phyloP scores from a whole-genome alignment of 768 basidiomycete species.

The Tulasnella sp. region DNA sequence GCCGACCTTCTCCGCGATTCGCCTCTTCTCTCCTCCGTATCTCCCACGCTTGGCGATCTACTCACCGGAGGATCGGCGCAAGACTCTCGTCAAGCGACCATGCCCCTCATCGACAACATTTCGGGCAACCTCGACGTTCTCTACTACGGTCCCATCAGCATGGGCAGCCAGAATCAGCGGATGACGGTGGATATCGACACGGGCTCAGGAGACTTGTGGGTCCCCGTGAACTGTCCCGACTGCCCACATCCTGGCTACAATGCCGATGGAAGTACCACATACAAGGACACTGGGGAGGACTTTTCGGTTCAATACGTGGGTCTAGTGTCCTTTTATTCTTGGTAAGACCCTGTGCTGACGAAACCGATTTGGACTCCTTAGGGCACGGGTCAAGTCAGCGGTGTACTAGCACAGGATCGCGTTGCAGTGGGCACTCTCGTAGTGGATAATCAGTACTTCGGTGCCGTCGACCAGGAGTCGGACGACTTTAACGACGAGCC shows the following conservation, averaged over 20 bases:
- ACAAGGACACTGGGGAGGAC: slow-evolving; percentile 20
- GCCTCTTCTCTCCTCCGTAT: background rate
- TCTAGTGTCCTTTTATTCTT: too few relatives aligned
- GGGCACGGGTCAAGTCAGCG: slow-evolving; percentile 42
- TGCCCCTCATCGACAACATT: slow-evolving; percentile 31
- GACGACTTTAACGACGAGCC: slow-evolving; percentile 41
- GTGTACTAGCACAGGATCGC: slow-evolving; percentile 38
- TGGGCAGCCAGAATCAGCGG: slow-evolving; percentile 45
- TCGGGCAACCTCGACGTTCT: slow-evolving; percentile 31
- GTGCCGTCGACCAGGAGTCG: slow-evolving; percentile 37
- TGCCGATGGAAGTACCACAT: slow-evolving; percentile 33
- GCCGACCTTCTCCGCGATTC: background rate
- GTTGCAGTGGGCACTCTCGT: slow-evolving; percentile 37
- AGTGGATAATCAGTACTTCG: too few relatives aligned
- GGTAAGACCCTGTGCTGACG: background rate
- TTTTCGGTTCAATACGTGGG: too few relatives aligned
- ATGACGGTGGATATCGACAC: too few relatives aligned
- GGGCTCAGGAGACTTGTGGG: slow-evolving; percentile 56
- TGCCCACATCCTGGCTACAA: slow-evolving; percentile 14
- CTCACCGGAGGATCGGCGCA: background rate
- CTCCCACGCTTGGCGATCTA: background rate
- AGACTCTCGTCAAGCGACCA: background rate
- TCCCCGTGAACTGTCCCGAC: background rate
- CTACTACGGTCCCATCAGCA: slow-evolving; percentile 36
- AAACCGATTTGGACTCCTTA: slow-evolving; percentile 29